Evolutionary conservation across 2,329 filamentous ascomycete genomes (phyloP).

Genomic region (Trichophyton equinum): DNA sequence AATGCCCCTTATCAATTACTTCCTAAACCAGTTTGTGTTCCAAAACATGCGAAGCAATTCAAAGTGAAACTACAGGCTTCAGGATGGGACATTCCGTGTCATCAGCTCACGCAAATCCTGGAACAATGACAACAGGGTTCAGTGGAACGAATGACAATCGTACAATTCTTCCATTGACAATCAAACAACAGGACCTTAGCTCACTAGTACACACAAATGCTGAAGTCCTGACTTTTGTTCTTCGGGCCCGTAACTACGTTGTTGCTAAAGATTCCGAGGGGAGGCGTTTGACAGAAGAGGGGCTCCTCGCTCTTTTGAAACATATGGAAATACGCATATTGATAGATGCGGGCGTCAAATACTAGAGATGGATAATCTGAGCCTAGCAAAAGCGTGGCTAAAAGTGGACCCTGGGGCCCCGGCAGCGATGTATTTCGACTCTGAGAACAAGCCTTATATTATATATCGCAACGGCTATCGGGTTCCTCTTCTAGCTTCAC

Average conservation of each 20-base stretch:
- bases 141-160: constrained; percentile 56
- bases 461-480: constrained; percentile 8
- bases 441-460: constrained; percentile 11
- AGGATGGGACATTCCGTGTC: constrained; percentile 48
- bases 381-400: constrained; percentile 43
- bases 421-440: constrained; percentile 11
- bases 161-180: constrained; percentile 43
- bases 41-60: constrained; percentile 51
- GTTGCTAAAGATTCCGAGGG: constrained; percentile 7
- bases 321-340: constrained; percentile 43
- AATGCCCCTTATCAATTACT: constrained; percentile 51
- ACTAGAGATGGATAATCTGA: constrained; percentile 47
- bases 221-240: constrained; percentile 47
- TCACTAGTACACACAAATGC: constrained; percentile 55
- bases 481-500: constrained; percentile 39
- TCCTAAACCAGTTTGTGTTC: constrained; percentile 44
- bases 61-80: constrained; percentile 51
- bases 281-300: constrained; percentile 8
- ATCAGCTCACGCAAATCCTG: constrained; percentile 17
- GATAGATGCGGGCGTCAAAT: constrained; percentile 62
- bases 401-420: constrained; percentile 6
- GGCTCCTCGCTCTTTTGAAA: constrained; percentile 32
- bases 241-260: constrained; percentile 38
- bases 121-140: constrained; percentile 46
- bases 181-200: constrained; percentile 44